Base-by-base conservation (phyloP, 768 basidiomycete genomes). In the Naematelia encephala region DNA sequence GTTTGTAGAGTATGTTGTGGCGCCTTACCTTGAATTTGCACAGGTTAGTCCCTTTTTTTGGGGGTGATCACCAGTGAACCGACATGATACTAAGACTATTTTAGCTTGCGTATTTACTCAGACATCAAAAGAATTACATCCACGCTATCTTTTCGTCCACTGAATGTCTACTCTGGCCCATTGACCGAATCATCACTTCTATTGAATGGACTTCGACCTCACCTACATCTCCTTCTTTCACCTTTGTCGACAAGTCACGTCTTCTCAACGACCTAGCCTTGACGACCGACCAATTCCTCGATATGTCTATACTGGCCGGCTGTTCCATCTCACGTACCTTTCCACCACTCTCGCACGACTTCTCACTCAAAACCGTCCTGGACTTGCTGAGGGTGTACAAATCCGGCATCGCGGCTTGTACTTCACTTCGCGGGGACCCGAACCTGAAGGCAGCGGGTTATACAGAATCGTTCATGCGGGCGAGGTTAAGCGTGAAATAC, bases 371-470 rank as follows among this genome's bases (percentile, higher is more conserved):
- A 26, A 57, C 69, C 14, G 66, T 88, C 21, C 86, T 93, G 49
- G 91, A 94, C 75, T 88, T 94, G 83, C 85, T 97, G 73, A 88
- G 87, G 67, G 88, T 90, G 78, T 90, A 90, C 82, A 93, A 92
- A 78, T 86, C 89, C 13, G 92, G 92, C 22, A 56, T 74, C 29
- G 57, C 49, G 13, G 70, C 66, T 14, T 60, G 67, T 58, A 63
- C 62, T 25, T 59, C 60, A 16, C 69, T 57, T 54, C 43, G 84
- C 29, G 89, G 92, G 63, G 88, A 91, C 70, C 89, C 87, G 2
- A 52, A 61, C 34, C 86, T 91, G 48, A 91, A 90, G 76, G 76
- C 83, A 4, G 84, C 86, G 25, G 83, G 85, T 63, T 98, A 96
- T 74, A 73, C 82, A 47, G 94, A 98, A 65, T 83, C 87, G 43